Percentiles rank a stretch among this genome's conserved stretches.
phyloP scores from a whole-genome alignment of 2,329 filamentous ascomycete species.

The Exophiala dermatitidis region DNA sequence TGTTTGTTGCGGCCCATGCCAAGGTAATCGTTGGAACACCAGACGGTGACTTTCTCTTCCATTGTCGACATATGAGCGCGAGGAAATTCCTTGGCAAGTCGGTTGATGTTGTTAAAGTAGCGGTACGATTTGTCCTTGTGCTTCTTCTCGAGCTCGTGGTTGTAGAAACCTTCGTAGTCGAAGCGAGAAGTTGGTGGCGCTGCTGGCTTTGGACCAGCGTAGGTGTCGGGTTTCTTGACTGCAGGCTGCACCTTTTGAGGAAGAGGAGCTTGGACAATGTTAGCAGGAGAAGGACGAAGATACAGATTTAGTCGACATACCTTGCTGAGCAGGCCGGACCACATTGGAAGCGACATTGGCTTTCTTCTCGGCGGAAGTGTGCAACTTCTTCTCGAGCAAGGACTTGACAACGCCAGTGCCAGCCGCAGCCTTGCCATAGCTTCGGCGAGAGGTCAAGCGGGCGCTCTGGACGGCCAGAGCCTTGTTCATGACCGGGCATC shows the following conservation, averaged over 20 bases:
- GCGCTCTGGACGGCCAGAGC: slow-evolving; percentile 75
- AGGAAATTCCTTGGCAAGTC: slow-evolving; percentile 90
- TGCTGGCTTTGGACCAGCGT: slow-evolving; percentile 41
- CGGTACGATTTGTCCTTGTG: slow-evolving; percentile 99
- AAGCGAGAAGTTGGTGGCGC: slow-evolving; percentile 56
- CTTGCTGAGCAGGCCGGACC: slow-evolving; percentile 45
- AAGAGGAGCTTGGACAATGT: slow-evolving; percentile 18
- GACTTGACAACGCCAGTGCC: slow-evolving; percentile 30
- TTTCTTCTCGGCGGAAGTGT: slow-evolving; percentile 70
- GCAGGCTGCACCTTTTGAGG: slow-evolving; percentile 10
- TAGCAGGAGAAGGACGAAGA: background rate
- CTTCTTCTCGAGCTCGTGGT: slow-evolving; percentile 88
- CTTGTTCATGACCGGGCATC: slow-evolving; percentile 98
- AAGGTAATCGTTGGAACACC: slow-evolving; percentile 98
- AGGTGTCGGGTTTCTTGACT: slow-evolving; percentile 23
- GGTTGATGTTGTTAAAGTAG: slow-evolving; percentile 99
- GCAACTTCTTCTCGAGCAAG: slow-evolving; percentile 51
- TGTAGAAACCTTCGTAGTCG: slow-evolving; percentile 86
- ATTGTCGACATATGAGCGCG: slow-evolving; percentile 80
- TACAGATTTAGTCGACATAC: slow-evolving; percentile 32
- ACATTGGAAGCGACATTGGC: slow-evolving; percentile 63
- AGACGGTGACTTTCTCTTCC: slow-evolving; percentile 86
- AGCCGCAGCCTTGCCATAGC: slow-evolving; percentile 31
- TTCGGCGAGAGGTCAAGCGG: slow-evolving; percentile 30
- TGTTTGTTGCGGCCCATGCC: slow-evolving; percentile 90